Percentiles rank a stretch among this genome's conserved stretches.
phyloP scores from a whole-genome alignment of 2,329 filamentous ascomycete species.

The Metarhizium robertsii region DNA sequence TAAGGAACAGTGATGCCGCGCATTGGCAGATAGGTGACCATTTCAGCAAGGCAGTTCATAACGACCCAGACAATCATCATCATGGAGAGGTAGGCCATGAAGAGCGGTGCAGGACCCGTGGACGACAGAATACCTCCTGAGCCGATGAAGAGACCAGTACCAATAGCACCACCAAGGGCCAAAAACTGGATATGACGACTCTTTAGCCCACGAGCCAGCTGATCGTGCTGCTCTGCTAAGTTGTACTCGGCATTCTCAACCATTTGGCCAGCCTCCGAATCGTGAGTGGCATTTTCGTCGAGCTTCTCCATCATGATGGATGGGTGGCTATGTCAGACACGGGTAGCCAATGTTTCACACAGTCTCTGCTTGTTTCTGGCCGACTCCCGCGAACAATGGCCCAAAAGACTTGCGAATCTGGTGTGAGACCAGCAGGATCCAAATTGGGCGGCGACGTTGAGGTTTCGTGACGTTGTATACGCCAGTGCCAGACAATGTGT shows the following conservation, averaged over 20 bases:
- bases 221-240: slow-evolving; percentile 28
- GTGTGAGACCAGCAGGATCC: not conserved
- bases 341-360: not conserved
- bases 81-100: slow-evolving; percentile 58
- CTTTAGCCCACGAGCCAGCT: slow-evolving; percentile 48
- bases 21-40: slow-evolving; percentile 45
- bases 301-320: slow-evolving; percentile 12
- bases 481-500: not conserved
- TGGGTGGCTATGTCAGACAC: not conserved
- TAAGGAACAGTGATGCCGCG: slow-evolving; percentile 48
- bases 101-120: slow-evolving; percentile 55
- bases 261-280: slow-evolving; percentile 14
- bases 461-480: not conserved
- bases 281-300: slow-evolving; percentile 5
- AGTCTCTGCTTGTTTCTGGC: not conserved
- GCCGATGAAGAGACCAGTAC: slow-evolving; percentile 56
- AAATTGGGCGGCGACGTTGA: not conserved
- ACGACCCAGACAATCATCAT: slow-evolving; percentile 43
- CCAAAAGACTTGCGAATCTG: not conserved
- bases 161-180: slow-evolving; percentile 48
- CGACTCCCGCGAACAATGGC: not conserved
- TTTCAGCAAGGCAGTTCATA: slow-evolving; percentile 47
- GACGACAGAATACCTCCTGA: slow-evolving; percentile 46
- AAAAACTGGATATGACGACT: slow-evolving; percentile 53
- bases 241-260: slow-evolving; percentile 21